A percentile compares a stretch with the other conserved stretches of the same genome.
phyloP scores from a whole-genome alignment of 495 filamentous ascomycete species.

The Neurospora sp. region DNA sequence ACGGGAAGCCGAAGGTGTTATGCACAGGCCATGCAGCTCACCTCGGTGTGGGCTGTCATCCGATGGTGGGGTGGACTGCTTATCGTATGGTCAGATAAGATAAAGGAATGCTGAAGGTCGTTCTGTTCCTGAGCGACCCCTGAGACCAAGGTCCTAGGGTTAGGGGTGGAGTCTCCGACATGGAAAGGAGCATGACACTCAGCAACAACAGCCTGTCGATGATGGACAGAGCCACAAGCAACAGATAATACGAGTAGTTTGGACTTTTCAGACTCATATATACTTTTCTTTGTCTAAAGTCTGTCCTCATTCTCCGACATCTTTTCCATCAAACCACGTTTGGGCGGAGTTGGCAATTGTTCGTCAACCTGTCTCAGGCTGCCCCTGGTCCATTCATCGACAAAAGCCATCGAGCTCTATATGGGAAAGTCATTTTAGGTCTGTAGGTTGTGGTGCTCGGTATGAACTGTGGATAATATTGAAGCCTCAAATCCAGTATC shows the following conservation, averaged over 20 bases:
- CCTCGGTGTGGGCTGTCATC: background rate
- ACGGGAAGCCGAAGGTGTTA: background rate
- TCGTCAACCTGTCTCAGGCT: background rate
- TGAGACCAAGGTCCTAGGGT: background rate
- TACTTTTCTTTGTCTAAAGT: no score
- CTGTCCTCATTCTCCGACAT: no score
- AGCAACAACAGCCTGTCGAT: background rate
- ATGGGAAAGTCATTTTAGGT: no score
- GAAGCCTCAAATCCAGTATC: background rate
- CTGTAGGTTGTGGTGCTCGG: background rate
- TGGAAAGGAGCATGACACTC: background rate
- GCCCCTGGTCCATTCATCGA: background rate
- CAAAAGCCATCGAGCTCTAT: background rate
- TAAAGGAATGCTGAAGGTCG: background rate
- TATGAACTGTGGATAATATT: background rate
- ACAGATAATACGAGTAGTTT: no score
- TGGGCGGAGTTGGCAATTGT: background rate
- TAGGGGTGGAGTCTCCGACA: background rate
- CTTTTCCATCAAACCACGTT: background rate
- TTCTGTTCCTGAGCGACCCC: background rate
- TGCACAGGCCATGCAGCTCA: background rate
- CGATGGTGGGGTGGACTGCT: background rate
- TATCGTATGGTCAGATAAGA: background rate
- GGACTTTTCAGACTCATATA: no score
- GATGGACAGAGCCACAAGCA: background rate